phyloP scores from a whole-genome alignment of 2,329 filamentous ascomycete genomes.

The Scedosporium boydii region DNA sequence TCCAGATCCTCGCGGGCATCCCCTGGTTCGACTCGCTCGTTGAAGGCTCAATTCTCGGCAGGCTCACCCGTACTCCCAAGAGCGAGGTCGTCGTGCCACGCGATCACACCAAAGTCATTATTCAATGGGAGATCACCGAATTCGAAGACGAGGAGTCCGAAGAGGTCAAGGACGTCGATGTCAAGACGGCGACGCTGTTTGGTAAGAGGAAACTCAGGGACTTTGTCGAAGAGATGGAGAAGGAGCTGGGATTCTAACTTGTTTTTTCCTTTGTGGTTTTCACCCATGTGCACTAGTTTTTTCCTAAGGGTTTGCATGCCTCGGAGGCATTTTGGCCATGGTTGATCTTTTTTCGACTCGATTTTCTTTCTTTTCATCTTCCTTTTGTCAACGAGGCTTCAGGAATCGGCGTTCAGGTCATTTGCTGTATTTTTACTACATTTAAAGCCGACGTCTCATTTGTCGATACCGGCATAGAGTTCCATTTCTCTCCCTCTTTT shows the following conservation, averaged over 20 bases:
- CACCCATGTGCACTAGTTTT: constrained; percentile 14
- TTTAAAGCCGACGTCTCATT: neutral
- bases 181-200: neutral
- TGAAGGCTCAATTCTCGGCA: constrained; percentile 3
- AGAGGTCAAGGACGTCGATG: neutral
- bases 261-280: constrained; percentile 9
- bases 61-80: neutral
- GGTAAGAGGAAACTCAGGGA: constrained; percentile 5
- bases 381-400: neutral
- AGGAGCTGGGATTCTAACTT: constrained; percentile 1
- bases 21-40: constrained; percentile 64
- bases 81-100: neutral
- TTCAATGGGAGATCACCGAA: constrained; percentile 6
- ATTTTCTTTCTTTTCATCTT: neutral
- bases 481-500: neutral
- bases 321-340: neutral
- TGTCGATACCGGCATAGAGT: neutral
- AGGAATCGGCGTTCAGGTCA: neutral
- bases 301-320: neutral
- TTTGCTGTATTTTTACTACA: neutral
- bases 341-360: neutral
- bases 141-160: neutral
- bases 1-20: constrained; percentile 31
- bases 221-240: neutral
- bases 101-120: neutral